phyloP scores from a whole-genome alignment of 768 basidiomycete genomes.

The Podaxis sp. region DNA sequence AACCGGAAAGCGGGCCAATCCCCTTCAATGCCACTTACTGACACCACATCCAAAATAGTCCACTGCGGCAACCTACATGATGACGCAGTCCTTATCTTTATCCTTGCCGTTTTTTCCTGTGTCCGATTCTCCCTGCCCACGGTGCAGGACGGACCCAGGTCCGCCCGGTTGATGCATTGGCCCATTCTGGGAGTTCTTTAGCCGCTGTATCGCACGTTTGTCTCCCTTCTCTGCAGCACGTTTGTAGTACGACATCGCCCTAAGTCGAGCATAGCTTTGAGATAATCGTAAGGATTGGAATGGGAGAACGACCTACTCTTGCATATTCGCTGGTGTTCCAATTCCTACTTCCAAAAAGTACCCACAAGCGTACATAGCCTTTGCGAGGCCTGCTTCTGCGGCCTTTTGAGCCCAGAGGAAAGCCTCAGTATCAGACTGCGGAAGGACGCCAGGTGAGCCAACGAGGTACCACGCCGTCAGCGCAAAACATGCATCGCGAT shows the following conservation, averaged over 20 bases:
- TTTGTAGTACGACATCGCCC: slow-evolving; percentile 82
- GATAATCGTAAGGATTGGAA: slow-evolving; percentile 11
- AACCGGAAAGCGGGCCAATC: slow-evolving; percentile 3
- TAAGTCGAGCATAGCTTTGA: slow-evolving; percentile 28
- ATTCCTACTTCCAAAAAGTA: slow-evolving; percentile 98
- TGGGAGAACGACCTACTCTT: slow-evolving; percentile 52
- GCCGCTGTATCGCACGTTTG: slow-evolving; percentile 85
- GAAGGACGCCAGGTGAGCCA: slow-evolving; percentile 94
- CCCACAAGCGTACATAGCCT: slow-evolving; percentile 97
- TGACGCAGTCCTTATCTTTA: slow-evolving; percentile 81
- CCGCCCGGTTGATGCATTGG: slow-evolving; percentile 59
- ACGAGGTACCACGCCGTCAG: slow-evolving; percentile 99
- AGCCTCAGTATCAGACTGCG: slow-evolving; percentile 98
- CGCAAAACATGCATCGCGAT: slow-evolving; percentile 96
- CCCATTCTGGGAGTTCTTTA: slow-evolving; percentile 60
- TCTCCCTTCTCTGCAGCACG: slow-evolving; percentile 90
- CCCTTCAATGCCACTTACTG: not conserved
- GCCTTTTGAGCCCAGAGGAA: slow-evolving; percentile 97
- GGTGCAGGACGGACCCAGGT: slow-evolving; percentile 59
- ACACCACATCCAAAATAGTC: slow-evolving; percentile 1
- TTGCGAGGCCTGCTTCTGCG: slow-evolving; percentile 86
- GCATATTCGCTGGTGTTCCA: slow-evolving; percentile 65
- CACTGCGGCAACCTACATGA: slow-evolving; percentile 57
- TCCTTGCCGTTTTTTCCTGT: slow-evolving; percentile 40
- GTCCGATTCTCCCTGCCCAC: slow-evolving; percentile 42